These are phyloP conservation scores for Alopecurus myosuroides DNA, from an alignment of 176 grass and related monocot genomes.

Conservation along the genomic window DNA sequence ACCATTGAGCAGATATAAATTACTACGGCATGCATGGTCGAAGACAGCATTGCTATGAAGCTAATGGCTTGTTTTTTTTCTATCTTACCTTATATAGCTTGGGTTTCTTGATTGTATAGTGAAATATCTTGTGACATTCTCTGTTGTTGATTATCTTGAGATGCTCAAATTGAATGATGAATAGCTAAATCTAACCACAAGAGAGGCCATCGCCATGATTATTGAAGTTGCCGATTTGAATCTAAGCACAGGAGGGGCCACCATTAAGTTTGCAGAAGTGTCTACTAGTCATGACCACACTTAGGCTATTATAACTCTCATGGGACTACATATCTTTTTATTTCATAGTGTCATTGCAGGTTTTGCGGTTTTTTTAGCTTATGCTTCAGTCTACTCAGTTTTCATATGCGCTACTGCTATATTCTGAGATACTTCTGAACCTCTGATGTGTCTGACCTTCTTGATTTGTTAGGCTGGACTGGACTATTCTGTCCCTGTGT, in stretches of 20 bases:
- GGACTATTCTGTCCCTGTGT: slow-evolving; percentile 72
- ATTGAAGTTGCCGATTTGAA: not conserved
- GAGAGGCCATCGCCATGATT: not conserved
- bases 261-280: not conserved
- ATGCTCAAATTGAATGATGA: not conserved
- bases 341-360: not conserved
- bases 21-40: not conserved
- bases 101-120: not conserved
- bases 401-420: slow-evolving; percentile 1
- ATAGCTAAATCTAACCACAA: not conserved
- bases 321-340: not conserved
- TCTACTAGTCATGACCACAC: not conserved
- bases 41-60: not conserved
- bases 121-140: not conserved
- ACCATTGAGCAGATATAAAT: not conserved
- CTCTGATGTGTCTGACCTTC: not conserved
- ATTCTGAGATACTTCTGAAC: not conserved
- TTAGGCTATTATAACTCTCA: not conserved
- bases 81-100: not conserved
- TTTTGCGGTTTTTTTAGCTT: not conserved
- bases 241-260: not conserved
- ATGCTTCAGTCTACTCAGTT: not conserved
- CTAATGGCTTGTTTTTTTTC: not conserved
- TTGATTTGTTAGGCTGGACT: slow-evolving; percentile 39
- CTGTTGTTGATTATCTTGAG: not conserved